Evolutionary conservation across 495 filamentous ascomycete species (phyloP).

Genomic region (Aspergillus egyptiacus): DNA sequence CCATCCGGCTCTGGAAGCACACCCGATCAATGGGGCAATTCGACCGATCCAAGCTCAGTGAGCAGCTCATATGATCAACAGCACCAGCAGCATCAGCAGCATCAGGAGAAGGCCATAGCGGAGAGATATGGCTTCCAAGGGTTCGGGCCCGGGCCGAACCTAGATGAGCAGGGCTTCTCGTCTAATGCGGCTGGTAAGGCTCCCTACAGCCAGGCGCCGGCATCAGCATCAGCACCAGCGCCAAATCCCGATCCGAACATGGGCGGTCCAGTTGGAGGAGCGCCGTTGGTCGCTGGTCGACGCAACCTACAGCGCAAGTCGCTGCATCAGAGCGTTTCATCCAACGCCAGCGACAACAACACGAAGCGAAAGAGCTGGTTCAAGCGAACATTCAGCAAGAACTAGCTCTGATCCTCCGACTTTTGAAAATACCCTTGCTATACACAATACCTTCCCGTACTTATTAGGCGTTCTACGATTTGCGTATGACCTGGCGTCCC

Average conservation of each 20-base stretch:
- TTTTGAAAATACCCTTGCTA: slow-evolving; percentile 6
- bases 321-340: slow-evolving; percentile 9
- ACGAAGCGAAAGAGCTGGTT: slow-evolving; percentile 91
- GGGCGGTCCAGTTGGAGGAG: slow-evolving; percentile 23
- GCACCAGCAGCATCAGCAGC: slow-evolving; percentile 35
- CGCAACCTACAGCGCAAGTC: slow-evolving; percentile 24
- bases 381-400: slow-evolving; percentile 71
- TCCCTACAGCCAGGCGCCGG: slow-evolving; percentile 11
- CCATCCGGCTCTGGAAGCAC: slow-evolving; percentile 60
- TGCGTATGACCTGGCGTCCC: not conserved
- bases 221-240: slow-evolving; percentile 5
- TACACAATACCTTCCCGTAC: slow-evolving; percentile 4
- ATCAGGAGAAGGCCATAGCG: slow-evolving; percentile 43
- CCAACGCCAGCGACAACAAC: slow-evolving; percentile 18
- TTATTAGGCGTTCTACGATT: slow-evolving; percentile 22
- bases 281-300: slow-evolving; percentile 17
- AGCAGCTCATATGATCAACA: slow-evolving; percentile 82
- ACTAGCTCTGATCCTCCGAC: slow-evolving; percentile 17
- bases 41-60: slow-evolving; percentile 83
- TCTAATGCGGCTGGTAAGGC: slow-evolving; percentile 11
- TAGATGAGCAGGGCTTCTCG: slow-evolving; percentile 13
- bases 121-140: slow-evolving; percentile 53
- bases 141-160: slow-evolving; percentile 38
- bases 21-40: slow-evolving; percentile 67
- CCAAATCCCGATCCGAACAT: slow-evolving; percentile 16